These are phyloP conservation scores for Erythrobasidium yunnanense DNA, from an alignment of 768 basidiomycete genomes.

Conservation along the genomic window DNA sequence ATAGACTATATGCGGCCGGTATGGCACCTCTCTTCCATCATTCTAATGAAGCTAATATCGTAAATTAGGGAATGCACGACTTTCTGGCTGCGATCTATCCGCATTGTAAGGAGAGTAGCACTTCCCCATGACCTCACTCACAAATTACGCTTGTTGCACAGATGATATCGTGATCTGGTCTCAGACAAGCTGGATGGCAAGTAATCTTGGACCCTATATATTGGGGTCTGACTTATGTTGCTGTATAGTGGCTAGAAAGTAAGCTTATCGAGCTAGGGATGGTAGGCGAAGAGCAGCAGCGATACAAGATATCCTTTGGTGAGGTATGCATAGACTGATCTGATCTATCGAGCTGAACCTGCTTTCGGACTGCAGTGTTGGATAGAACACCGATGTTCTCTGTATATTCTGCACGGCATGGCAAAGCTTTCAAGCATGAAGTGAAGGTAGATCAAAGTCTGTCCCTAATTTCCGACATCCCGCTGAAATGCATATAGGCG, in stretches of 20 bases:
- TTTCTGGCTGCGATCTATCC: slow-evolving; percentile 72
- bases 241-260: slow-evolving; percentile 61
- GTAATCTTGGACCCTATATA: no score
- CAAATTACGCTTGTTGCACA: not conserved
- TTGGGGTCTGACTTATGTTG: not conserved
- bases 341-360: not conserved
- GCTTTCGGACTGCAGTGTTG: not conserved
- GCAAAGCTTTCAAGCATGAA: slow-evolving; percentile 64
- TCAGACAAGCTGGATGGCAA: not conserved
- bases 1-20: slow-evolving; percentile 23
- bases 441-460: slow-evolving; percentile 49
- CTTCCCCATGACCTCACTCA: not conserved
- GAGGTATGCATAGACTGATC: slow-evolving; percentile 57
- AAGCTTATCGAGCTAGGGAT: slow-evolving; percentile 79
- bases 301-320: slow-evolving; percentile 44
- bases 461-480: no score
- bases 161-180: slow-evolving; percentile 75
- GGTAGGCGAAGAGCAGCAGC: slow-evolving; percentile 35
- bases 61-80: slow-evolving; percentile 63
- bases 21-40: not conserved
- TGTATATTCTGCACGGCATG: slow-evolving; percentile 65
- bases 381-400: slow-evolving; percentile 63
- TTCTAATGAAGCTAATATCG: not conserved
- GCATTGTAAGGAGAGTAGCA: slow-evolving; percentile 47
- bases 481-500: slow-evolving; percentile 38